Percentiles rank a stretch among this genome's conserved stretches.
phyloP scores from a whole-genome alignment of 163 green algal genomes.

The Smithsoniella earleae region DNA sequence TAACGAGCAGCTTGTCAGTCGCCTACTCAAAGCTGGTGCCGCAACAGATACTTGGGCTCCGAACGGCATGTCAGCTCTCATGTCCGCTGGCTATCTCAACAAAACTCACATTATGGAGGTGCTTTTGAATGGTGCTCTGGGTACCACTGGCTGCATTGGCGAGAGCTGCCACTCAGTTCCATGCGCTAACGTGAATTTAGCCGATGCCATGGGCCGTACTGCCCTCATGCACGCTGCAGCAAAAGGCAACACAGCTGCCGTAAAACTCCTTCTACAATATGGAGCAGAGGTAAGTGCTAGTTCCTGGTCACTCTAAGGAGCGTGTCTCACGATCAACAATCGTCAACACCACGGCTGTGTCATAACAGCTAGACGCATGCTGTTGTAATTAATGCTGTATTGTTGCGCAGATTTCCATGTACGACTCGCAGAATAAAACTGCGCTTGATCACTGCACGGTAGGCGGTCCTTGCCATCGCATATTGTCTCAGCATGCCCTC shows the following conservation, averaged over 20 bases:
- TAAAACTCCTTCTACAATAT: background rate
- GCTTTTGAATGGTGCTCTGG: background rate
- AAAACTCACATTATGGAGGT: background rate
- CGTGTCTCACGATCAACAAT: no score
- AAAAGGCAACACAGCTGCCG: background rate
- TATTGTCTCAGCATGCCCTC: no score
- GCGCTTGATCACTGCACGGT: background rate
- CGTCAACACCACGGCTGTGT: no score
- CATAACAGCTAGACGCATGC: background rate
- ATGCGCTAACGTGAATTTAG: background rate
- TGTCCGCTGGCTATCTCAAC: background rate
- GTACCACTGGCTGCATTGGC: background rate
- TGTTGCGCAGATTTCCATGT: background rate
- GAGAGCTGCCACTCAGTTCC: background rate
- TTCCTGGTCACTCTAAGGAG: no score
- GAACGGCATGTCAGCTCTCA: background rate
- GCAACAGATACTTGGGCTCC: slow-evolving; percentile 15
- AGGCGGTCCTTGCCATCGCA: background rate
- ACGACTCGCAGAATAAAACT: background rate
- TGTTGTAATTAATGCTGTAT: background rate
- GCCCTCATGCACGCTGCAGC: background rate
- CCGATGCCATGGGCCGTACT: background rate
- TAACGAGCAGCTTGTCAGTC: background rate
- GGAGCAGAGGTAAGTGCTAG: background rate
- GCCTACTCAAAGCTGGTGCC: background rate